Evolutionary conservation across 805 yeast species (phyloP).

Genomic region (Yamadazyma takamatsuzukensis): DNA sequence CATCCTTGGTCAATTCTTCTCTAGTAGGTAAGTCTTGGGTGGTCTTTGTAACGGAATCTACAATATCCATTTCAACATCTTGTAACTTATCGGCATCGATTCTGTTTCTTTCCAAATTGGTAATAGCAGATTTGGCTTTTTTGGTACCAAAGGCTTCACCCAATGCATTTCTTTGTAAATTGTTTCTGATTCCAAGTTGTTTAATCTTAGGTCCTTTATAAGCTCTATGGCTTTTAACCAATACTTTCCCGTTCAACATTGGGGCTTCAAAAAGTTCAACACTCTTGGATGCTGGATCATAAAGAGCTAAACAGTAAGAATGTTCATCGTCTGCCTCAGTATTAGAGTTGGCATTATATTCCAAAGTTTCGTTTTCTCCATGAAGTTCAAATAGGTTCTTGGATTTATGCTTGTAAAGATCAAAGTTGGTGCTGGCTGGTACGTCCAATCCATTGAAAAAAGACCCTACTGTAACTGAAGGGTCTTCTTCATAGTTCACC

Average conservation of each 20-base stretch:
- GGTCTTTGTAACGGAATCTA: slow-evolving; percentile 66
- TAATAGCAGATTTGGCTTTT: slow-evolving; percentile 88
- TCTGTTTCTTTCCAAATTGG: slow-evolving; percentile 74
- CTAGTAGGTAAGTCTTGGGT: slow-evolving; percentile 74
- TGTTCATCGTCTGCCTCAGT: slow-evolving; percentile 29
- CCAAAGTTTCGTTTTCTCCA: slow-evolving; percentile 73
- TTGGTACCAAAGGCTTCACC: slow-evolving; percentile 98
- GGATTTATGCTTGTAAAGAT: slow-evolving; percentile 52
- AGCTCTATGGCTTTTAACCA: slow-evolving; percentile 56
- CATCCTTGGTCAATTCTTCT: slow-evolving; percentile 53
- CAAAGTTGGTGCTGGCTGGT: slow-evolving; percentile 57
- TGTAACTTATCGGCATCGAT: slow-evolving; percentile 81
- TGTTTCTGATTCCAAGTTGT: slow-evolving; percentile 48
- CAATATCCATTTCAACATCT: slow-evolving; percentile 72
- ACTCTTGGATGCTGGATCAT: slow-evolving; percentile 61
- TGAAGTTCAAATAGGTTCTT: slow-evolving; percentile 50
- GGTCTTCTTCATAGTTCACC: slow-evolving; percentile 36
- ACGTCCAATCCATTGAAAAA: slow-evolving; percentile 75
- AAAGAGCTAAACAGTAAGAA: slow-evolving; percentile 71
- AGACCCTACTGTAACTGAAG: slow-evolving; percentile 58
- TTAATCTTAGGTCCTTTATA: slow-evolving; percentile 62
- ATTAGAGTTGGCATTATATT: slow-evolving; percentile 58
- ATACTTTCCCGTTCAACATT: slow-evolving; percentile 57
- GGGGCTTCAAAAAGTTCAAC: slow-evolving; percentile 65
- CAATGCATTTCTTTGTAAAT: slow-evolving; percentile 71